Evolutionary conservation across 306 rosid genomes (phyloP).

Genomic region (Cucurbita maxima): DNA sequence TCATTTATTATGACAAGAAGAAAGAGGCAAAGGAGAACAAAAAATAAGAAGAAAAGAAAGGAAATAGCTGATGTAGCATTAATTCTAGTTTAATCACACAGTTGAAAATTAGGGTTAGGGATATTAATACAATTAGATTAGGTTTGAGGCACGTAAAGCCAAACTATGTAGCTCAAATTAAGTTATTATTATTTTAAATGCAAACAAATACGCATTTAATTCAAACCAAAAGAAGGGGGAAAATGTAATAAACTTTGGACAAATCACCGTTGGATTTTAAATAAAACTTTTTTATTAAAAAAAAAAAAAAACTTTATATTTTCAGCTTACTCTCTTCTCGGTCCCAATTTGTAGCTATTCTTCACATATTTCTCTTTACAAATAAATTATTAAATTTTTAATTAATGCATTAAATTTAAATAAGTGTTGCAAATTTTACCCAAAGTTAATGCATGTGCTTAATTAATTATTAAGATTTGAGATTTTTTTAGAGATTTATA

Average conservation of each 20-base stretch:
- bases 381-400: neutral
- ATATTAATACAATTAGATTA: neutral
- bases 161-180: neutral
- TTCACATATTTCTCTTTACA: neutral
- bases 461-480: too few relatives aligned
- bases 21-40: neutral
- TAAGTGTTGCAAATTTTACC: too few relatives aligned
- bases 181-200: neutral
- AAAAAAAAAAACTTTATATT: neutral
- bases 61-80: slow-evolving; percentile 2
- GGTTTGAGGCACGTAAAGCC: neutral
- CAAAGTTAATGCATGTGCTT: too few relatives aligned
- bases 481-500: too few relatives aligned
- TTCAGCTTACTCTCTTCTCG: neutral
- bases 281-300: neutral
- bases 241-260: neutral
- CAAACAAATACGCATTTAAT: neutral
- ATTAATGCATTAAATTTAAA: neutral
- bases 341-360: neutral
- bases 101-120: neutral
- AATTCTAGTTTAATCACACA: neutral
- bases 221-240: neutral
- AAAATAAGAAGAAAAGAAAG: neutral
- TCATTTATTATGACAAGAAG: neutral
- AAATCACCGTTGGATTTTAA: neutral